A percentile compares a stretch with the other conserved stretches of the same genome.
Evolutionary conservation across 495 filamentous ascomycete species (phyloP).

Genomic region (Penicillium lividum): DNA sequence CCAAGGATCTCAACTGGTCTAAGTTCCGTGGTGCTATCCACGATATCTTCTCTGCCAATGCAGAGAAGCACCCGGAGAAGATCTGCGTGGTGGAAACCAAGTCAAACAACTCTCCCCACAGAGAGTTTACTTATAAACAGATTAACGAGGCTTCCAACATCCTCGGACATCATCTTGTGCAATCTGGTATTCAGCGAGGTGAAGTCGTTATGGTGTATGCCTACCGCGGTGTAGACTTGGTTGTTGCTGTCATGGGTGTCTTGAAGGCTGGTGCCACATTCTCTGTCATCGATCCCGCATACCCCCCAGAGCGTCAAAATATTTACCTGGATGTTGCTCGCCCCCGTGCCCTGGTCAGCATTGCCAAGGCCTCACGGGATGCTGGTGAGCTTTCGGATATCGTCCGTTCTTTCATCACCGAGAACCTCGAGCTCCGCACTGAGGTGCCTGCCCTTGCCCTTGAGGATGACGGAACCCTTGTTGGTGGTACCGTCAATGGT

Average conservation of each 20-base stretch:
- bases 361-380: slow-evolving; percentile 76
- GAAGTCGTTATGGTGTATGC: slow-evolving; percentile 96
- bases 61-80: slow-evolving; percentile 70
- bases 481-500: slow-evolving; percentile 64
- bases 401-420: slow-evolving; percentile 74
- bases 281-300: slow-evolving; percentile 80
- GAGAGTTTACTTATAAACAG: slow-evolving; percentile 82
- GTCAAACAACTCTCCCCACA: slow-evolving; percentile 55
- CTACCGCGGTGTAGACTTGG: slow-evolving; percentile 62
- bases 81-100: slow-evolving; percentile 84
- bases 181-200: slow-evolving; percentile 70
- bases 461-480: slow-evolving; percentile 69
- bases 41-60: slow-evolving; percentile 72
- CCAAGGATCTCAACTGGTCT: slow-evolving; percentile 77
- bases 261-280: slow-evolving; percentile 52
- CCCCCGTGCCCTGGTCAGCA: slow-evolving; percentile 76
- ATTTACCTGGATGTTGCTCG: slow-evolving; percentile 89
- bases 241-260: slow-evolving; percentile 57
- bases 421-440: slow-evolving; percentile 70
- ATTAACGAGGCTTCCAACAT: slow-evolving; percentile 85
- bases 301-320: slow-evolving; percentile 84
- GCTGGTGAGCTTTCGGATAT: slow-evolving; percentile 66
- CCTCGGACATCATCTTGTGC: slow-evolving; percentile 74
- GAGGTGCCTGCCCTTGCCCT: slow-evolving; percentile 78
- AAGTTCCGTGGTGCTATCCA: slow-evolving; percentile 80